Conservation (phyloP, 2,329 filamentous ascomycete species). For the Didymella glomerata region DNA sequence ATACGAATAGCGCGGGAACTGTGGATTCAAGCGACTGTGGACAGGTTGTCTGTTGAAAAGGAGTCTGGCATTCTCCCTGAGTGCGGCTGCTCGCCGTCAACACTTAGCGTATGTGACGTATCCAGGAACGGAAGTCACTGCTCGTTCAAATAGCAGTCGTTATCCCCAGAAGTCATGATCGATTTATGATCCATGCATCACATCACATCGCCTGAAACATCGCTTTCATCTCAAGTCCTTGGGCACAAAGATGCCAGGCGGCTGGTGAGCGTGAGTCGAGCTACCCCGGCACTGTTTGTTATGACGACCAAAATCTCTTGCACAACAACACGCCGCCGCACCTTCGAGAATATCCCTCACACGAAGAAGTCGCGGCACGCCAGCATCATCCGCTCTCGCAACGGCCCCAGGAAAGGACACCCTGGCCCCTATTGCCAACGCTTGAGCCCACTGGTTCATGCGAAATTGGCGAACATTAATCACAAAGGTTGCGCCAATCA, state of each 20-base stretch:
- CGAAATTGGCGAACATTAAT: conserved; percentile 17
- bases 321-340: conserved; percentile 8
- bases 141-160: conserved; percentile 5
- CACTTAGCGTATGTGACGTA: conserved; percentile 19
- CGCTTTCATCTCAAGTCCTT: conserved; percentile 8
- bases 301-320: conserved; percentile 6
- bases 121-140: conserved; percentile 13
- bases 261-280: conserved; percentile 1
- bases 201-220: conserved; percentile 17
- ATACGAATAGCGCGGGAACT: conserved; percentile 18
- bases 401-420: conserved; percentile 10
- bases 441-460: conserved; percentile 25
- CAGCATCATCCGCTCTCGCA: not conserved
- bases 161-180: conserved; percentile 14
- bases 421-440: conserved; percentile 22
- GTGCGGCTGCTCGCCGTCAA: conserved; percentile 10
- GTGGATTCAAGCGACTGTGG: conserved; percentile 13
- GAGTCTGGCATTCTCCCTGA: conserved; percentile 13
- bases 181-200: conserved; percentile 22
- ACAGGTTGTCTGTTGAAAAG: conserved; percentile 17
- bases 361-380: conserved; percentile 9
- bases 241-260: not conserved
- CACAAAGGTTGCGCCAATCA: conserved; percentile 20
- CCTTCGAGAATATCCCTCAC: conserved; percentile 1
- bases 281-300: conserved; percentile 15